phyloP scores from a whole-genome alignment of 192 early-diverging fungal genomes.

The Backusella tuberculispora region DNA sequence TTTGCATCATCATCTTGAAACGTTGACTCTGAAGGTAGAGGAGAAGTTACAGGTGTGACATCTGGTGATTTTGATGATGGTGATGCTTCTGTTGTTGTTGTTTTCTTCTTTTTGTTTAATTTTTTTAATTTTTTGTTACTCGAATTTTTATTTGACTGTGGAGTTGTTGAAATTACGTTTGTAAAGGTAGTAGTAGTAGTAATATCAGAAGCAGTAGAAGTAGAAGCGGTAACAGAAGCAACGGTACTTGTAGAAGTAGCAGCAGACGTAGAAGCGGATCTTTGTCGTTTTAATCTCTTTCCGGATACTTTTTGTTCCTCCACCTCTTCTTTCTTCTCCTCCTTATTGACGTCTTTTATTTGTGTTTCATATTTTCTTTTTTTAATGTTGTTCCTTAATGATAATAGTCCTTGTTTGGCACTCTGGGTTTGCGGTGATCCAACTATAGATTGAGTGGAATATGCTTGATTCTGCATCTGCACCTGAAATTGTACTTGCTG shows the following conservation, averaged over 20 bases:
- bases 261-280: background rate
- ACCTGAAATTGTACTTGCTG: background rate
- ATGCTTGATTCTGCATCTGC: background rate
- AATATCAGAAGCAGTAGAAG: background rate
- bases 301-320: background rate
- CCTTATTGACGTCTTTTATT: background rate
- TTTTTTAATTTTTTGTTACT: background rate
- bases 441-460: background rate
- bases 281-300: background rate
- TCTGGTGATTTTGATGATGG: background rate
- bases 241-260: background rate
- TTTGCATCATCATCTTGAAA: background rate
- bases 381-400: background rate
- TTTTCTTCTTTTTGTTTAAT: background rate
- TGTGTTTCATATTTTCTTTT: background rate
- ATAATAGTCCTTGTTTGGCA: background rate
- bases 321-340: too few relatives aligned
- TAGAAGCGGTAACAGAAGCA: background rate
- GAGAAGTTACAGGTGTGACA: background rate
- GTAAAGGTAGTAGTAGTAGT: background rate
- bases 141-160: background rate
- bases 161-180: background rate
- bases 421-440: constrained; percentile 13
- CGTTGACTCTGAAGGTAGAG: background rate
- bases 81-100: constrained; percentile 8